A percentile compares a stretch with the other conserved stretches of the same genome.
phyloP scores from a whole-genome alignment of 2,329 filamentous ascomycete species.

The Botrytis pseudocinerea region DNA sequence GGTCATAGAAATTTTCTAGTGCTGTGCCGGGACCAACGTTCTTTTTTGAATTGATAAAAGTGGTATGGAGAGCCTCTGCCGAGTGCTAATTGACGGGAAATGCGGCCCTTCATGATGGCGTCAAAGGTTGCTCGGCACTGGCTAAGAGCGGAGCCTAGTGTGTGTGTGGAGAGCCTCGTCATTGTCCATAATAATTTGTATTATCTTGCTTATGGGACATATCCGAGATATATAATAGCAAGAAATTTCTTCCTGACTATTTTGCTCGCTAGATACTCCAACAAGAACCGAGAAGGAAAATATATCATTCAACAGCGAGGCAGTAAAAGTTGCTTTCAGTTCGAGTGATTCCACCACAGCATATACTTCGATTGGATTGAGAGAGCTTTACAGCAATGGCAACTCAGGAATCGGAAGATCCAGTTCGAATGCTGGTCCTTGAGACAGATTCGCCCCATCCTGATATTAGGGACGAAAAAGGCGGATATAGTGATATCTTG shows the following conservation, averaged over 20 bases:
- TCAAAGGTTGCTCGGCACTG: not conserved
- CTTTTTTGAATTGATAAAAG: not conserved
- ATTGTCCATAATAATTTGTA: not conserved
- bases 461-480: slow-evolving; percentile 50
- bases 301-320: not conserved
- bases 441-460: slow-evolving; percentile 59
- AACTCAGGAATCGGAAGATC: not conserved
- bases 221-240: not conserved
- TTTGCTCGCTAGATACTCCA: not conserved
- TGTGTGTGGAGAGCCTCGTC: not conserved
- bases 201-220: not conserved
- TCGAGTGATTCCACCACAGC: not conserved
- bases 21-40: not conserved
- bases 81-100: not conserved
- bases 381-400: not conserved
- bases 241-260: not conserved
- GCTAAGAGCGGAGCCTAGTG: not conserved
- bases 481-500: slow-evolving; percentile 56
- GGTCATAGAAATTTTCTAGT: not conserved
- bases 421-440: slow-evolving; percentile 51
- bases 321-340: not conserved
- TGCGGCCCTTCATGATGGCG: not conserved
- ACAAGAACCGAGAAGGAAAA: not conserved
- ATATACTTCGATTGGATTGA: not conserved
- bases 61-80: not conserved